phyloP scores from a whole-genome alignment of 306 rosid species.

The Vicia villosa region DNA sequence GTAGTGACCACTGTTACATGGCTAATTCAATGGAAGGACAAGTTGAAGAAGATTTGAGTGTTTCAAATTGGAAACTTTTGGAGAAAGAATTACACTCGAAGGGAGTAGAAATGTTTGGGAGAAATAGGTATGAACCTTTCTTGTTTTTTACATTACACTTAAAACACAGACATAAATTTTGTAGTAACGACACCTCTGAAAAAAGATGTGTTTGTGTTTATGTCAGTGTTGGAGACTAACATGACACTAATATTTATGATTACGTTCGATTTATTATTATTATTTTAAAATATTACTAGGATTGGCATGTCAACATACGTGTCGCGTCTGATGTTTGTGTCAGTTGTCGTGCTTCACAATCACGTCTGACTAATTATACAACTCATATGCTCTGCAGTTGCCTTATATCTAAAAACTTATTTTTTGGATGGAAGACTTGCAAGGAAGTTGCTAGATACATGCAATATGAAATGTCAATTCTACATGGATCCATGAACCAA shows the following conservation, averaged over 20 bases:
- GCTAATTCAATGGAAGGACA: slow-evolving; percentile 42
- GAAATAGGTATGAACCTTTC: slow-evolving; percentile 58
- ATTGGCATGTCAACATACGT: too few relatives aligned
- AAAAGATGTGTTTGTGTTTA: too few relatives aligned
- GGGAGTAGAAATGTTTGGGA: slow-evolving; percentile 90
- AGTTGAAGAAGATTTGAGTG: slow-evolving; percentile 34
- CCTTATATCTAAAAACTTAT: slow-evolving; percentile 79
- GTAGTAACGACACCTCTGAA: too few relatives aligned
- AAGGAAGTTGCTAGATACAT: slow-evolving; percentile 73
- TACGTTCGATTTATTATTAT: too few relatives aligned
- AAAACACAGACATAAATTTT: not conserved
- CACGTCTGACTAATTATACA: too few relatives aligned
- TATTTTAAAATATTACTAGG: too few relatives aligned
- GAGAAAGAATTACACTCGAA: slow-evolving; percentile 76
- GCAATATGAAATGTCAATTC: slow-evolving; percentile 55
- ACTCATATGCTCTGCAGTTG: slow-evolving; percentile 63
- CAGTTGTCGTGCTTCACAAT: too few relatives aligned
- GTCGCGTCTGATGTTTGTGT: too few relatives aligned
- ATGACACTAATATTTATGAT: too few relatives aligned
- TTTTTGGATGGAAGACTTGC: slow-evolving; percentile 84
- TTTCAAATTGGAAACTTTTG: slow-evolving; percentile 63
- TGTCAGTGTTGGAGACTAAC: too few relatives aligned
- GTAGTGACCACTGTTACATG: slow-evolving; percentile 71
- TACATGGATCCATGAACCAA: slow-evolving; percentile 44
- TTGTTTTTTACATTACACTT: slow-evolving; percentile 17